A percentile compares a stretch with the other conserved stretches of the same genome.
Evolutionary conservation across 495 filamentous ascomycete genomes (phyloP).

Genomic region (Penicillium alfredii): DNA sequence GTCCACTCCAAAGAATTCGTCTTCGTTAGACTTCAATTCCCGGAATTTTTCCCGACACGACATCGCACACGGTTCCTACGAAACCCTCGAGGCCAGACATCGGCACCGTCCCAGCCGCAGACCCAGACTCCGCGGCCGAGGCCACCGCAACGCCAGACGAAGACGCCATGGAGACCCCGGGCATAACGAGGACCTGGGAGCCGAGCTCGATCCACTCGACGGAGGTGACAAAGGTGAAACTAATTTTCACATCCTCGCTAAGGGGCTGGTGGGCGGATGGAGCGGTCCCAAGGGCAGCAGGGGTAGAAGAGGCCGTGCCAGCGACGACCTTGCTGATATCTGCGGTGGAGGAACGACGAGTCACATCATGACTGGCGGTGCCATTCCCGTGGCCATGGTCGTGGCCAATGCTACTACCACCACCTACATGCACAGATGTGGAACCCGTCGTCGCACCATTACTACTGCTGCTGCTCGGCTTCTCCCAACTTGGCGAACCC

Average conservation of each 20-base stretch:
- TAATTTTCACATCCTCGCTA: constrained; percentile 53
- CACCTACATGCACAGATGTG: too few relatives aligned
- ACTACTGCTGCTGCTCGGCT: constrained; percentile 1
- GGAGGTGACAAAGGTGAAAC: constrained; percentile 66
- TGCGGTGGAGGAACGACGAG: constrained; percentile 8
- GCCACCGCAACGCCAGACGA: constrained; percentile 26
- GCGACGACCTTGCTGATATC: constrained; percentile 25
- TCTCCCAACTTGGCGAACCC: constrained; percentile 28
- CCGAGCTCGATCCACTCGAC: constrained; percentile 84
- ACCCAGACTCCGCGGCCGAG: constrained; percentile 11
- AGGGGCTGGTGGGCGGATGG: constrained; percentile 17
- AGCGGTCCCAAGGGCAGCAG: constrained; percentile 12
- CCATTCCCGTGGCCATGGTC: too few relatives aligned
- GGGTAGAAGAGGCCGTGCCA: constrained; percentile 1
- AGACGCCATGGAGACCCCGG: constrained; percentile 42
- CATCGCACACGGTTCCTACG: constrained; percentile 40
- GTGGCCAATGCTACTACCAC: too few relatives aligned
- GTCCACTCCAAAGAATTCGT: too few relatives aligned
- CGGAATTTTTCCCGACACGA: too few relatives aligned
- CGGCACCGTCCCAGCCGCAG: background rate
- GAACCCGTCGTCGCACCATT: too few relatives aligned
- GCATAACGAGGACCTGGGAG: constrained; percentile 72
- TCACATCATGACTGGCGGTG: background rate
- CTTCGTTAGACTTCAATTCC: too few relatives aligned
- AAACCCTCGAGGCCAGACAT: constrained; percentile 44